A percentile compares a stretch with the other conserved stretches of the same genome.
Conservation (phyloP, 768 basidiomycete species). For the Xanthoconium purpureum region DNA sequence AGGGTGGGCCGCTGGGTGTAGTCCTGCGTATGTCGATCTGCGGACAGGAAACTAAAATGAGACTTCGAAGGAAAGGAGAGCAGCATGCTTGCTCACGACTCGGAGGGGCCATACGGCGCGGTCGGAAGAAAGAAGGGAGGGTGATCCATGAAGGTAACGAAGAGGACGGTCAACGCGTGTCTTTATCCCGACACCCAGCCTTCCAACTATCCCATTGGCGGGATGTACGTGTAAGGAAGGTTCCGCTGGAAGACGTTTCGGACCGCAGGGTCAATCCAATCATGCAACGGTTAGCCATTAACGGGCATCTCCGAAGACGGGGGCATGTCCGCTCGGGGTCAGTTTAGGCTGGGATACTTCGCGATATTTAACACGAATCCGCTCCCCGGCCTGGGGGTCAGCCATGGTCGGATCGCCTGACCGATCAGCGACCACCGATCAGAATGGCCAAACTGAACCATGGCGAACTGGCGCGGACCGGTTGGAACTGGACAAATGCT, state of each 20-base stretch:
- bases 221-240: not conserved
- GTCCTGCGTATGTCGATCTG: not conserved
- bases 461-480: not conserved
- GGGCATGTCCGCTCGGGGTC: not conserved
- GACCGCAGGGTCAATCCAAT: not conserved
- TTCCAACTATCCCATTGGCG: slow-evolving; percentile 12
- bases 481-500: not conserved
- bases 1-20: not conserved
- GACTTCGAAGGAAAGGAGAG: no score
- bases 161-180: not conserved
- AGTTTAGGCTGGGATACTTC: not conserved
- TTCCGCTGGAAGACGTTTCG: not conserved
- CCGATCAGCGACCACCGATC: not conserved
- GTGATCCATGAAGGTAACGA: not conserved
- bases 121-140: not conserved
- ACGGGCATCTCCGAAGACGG: not conserved
- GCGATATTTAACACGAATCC: not conserved
- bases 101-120: no score
- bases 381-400: no score
- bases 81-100: not conserved
- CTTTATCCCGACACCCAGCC: not conserved
- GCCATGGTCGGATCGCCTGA: no score
- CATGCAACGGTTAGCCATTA: not conserved
- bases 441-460: not conserved
- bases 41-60: not conserved